Base-by-base conservation (phyloP, 2,329 filamentous ascomycete genomes). In the Sclerotinia borealis region DNA sequence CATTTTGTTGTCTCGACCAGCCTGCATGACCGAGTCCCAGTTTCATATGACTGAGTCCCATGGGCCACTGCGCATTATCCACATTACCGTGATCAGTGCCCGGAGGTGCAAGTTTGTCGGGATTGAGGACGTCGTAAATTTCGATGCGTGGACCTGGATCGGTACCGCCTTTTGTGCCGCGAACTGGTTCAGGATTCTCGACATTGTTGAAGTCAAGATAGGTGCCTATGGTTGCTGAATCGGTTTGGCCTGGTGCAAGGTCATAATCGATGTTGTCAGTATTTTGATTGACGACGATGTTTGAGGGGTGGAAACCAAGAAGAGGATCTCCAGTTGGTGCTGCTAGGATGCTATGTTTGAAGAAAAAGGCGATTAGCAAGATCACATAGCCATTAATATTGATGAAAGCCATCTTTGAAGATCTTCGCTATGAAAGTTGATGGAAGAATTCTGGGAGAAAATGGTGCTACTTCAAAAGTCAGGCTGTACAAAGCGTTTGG, bases 1-100 rank as follows among this genome's bases (percentile, higher is more conserved):
- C 77, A 4, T 87, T 90, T 0, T 88, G 91, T 75, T 92, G 87
- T 29, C 89, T 81, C 1, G 89, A 90, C 89, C 89, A 92, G 60
- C 89, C 88, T 54, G 87, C 88, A 75, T 91, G 85, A 79, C 2
- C 81, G 75, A 45, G 82, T 79, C 83, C 88, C 80, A 91, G 62
- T 47, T 67, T 68, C 4, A 43, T 49, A 50, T 72, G 69, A 51
- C 65, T 68, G 34, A 68, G 59, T 4, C 67, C 67, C 25, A 69
- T n/a, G 79, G 84, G 86, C 89, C 89, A 92, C 65, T 87, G 81
- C 83, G 91, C 85, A 75, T 91, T 91, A 58, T 82, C 77, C 72
- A 92, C 79, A 68, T 83, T 84, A 41, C 89, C 89, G 74, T 87
- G 84, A 71, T 92, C 89, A 7, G 89, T 92, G 72, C 83, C 86